phyloP scores from a whole-genome alignment of 352 stramenopile genomes.

The Phytophthora meadii region DNA sequence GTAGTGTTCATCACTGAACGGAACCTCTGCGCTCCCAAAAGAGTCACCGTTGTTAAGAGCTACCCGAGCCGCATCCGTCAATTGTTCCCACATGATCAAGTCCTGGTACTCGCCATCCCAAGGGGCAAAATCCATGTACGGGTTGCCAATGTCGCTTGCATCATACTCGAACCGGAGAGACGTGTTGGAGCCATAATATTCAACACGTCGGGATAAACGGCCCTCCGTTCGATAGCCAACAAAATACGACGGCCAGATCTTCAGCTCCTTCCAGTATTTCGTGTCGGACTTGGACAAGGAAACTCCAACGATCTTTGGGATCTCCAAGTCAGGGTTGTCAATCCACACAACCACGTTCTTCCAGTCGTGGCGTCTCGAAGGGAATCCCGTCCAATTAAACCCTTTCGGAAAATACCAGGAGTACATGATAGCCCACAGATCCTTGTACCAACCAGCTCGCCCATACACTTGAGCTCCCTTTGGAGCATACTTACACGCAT shows the following conservation, averaged over 20 bases:
- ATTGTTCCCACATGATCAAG: constrained; percentile 24
- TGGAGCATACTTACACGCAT: constrained; percentile 1
- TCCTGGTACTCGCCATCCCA: constrained; percentile 7
- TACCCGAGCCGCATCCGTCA: constrained; percentile 9
- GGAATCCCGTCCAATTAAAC: neutral
- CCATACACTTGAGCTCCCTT: constrained; percentile 18
- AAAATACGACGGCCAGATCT: neutral
- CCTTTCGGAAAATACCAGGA: constrained; percentile 23
- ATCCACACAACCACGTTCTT: constrained; percentile 17
- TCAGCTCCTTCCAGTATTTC: neutral
- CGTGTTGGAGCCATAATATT: constrained; percentile 1
- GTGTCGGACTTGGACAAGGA: constrained; percentile 3
- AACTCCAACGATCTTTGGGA: constrained; percentile 1
- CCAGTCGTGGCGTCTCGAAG: constrained; percentile 15
- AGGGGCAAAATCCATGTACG: neutral
- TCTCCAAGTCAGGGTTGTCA: neutral
- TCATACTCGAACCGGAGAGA: constrained; percentile 2
- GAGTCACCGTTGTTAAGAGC: constrained; percentile 6
- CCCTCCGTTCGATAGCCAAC: neutral
- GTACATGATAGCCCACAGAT: constrained; percentile 19
- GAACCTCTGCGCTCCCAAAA: constrained; percentile 1
- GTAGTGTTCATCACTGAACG: constrained; percentile 9
- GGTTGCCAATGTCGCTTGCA: neutral
- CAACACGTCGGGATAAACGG: no score
- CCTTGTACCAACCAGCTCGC: constrained; percentile 1